Percentiles rank a stretch among this genome's conserved stretches.
Evolutionary conservation across 2,329 filamentous ascomycete species (phyloP).

Genomic region (Dryadomyces quercivorus): DNA sequence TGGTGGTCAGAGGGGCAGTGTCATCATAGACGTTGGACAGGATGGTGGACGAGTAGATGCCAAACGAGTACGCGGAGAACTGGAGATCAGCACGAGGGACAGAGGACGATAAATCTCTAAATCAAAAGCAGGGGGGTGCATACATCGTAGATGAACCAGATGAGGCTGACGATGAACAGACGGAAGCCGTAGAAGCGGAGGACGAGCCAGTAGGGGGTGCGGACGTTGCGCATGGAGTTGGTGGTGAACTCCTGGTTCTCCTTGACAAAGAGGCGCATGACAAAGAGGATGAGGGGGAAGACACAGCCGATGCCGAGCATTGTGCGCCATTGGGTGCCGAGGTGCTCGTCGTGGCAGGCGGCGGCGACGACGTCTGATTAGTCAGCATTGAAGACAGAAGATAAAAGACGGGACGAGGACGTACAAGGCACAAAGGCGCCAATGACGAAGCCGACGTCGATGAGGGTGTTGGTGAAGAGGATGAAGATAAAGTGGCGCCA

Average conservation of each 20-base stretch:
- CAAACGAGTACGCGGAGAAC: conserved; percentile 74
- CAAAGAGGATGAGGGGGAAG: conserved; percentile 61
- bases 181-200: conserved; percentile 61
- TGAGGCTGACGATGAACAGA: conserved; percentile 54
- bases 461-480: conserved; percentile 28
- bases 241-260: conserved; percentile 69
- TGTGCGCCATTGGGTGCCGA: conserved; percentile 69
- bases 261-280: conserved; percentile 58
- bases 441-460: conserved; percentile 59
- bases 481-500: conserved; percentile 87
- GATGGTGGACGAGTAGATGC: conserved; percentile 73
- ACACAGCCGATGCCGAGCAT: conserved; percentile 66
- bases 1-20: conserved; percentile 53
- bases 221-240: conserved; percentile 52
- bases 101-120: not conserved
- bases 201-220: conserved; percentile 43
- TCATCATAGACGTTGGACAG: conserved; percentile 51
- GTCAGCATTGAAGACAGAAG: not conserved
- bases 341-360: conserved; percentile 46
- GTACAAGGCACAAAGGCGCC: conserved; percentile 59
- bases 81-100: not conserved
- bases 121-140: not conserved
- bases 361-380: conserved; percentile 35
- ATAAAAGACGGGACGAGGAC: conserved; percentile 10
- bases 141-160: conserved; percentile 74